Conservation (phyloP, 2,329 filamentous ascomycete species). For the Colletotrichum gloeosporioides region DNA sequence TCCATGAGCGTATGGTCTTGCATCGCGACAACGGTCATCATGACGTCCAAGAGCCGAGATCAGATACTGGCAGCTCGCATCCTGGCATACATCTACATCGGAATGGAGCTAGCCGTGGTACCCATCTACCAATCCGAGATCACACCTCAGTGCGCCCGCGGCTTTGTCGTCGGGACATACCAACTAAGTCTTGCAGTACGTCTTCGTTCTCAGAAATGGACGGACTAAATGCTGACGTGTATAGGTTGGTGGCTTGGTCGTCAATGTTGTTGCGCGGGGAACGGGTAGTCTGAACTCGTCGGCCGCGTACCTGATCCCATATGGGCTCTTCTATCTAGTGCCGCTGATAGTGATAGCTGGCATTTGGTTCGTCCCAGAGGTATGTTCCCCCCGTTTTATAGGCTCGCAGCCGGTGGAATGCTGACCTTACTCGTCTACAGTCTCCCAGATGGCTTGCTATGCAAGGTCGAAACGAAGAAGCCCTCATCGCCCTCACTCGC, state of each 20-base stretch:
- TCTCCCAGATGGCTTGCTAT: slow-evolving; percentile 35
- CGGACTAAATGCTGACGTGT: neutral
- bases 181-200: slow-evolving; percentile 34
- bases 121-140: slow-evolving; percentile 41
- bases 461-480: slow-evolving; percentile 31
- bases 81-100: slow-evolving; percentile 42
- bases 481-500: slow-evolving; percentile 25
- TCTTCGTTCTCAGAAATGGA: neutral
- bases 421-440: slow-evolving; percentile 1
- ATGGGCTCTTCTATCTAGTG: slow-evolving; percentile 38
- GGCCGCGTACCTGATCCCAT: slow-evolving; percentile 37
- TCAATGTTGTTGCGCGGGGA: slow-evolving; percentile 31
- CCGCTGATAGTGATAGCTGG: slow-evolving; percentile 29
- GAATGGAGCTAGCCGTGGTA: slow-evolving; percentile 43
- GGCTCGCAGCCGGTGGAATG: neutral
- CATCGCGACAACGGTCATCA: slow-evolving; percentile 32
- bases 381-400: neutral
- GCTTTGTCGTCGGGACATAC: slow-evolving; percentile 39
- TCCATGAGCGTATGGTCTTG: slow-evolving; percentile 40
- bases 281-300: slow-evolving; percentile 32
- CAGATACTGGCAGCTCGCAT: slow-evolving; percentile 40
- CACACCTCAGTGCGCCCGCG: slow-evolving; percentile 32
- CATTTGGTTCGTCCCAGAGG: slow-evolving; percentile 34
- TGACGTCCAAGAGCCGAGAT: slow-evolving; percentile 32
- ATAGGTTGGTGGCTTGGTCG: slow-evolving; percentile 22